Conservation (phyloP, 2,329 filamentous ascomycete species). For the Hypoxylon sp. region DNA sequence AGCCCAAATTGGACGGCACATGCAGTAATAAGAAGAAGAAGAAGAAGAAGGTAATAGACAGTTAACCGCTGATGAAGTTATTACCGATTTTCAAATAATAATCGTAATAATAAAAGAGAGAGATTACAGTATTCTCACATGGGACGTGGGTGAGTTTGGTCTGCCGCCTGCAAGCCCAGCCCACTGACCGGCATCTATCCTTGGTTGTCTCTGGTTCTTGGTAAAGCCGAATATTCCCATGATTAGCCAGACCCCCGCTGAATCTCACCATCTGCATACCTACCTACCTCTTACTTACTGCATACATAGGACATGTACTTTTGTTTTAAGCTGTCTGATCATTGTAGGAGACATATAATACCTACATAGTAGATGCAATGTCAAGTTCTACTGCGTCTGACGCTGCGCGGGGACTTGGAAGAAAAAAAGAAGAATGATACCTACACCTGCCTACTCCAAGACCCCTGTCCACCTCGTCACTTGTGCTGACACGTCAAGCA, state of each 20-base stretch:
- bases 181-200: slow-evolving; percentile 34
- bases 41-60: too few species aligned
- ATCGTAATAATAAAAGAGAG: slow-evolving; percentile 29
- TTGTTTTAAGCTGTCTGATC: too few species aligned
- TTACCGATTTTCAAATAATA: slow-evolving; percentile 33
- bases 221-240: slow-evolving; percentile 33
- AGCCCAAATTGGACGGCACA: too few species aligned
- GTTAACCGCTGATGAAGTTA: slow-evolving; percentile 30
- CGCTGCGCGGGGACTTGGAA: slow-evolving; percentile 24
- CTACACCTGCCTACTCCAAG: slow-evolving; percentile 29
- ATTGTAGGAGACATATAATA: too few species aligned
- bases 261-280: slow-evolving; percentile 32
- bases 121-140: slow-evolving; percentile 27
- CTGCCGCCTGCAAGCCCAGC: slow-evolving; percentile 27
- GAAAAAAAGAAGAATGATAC: slow-evolving; percentile 4
- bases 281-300: neutral
- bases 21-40: too few species aligned
- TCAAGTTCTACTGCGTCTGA: slow-evolving; percentile 21
- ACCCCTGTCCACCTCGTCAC: slow-evolving; percentile 25
- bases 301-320: neutral
- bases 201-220: slow-evolving; percentile 21
- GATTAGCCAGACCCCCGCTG: slow-evolving; percentile 35
- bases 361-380: slow-evolving; percentile 14
- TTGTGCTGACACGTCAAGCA: slow-evolving; percentile 36
- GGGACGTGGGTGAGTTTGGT: slow-evolving; percentile 31